Percentiles rank a stretch among this genome's conserved stretches.
phyloP scores from a whole-genome alignment of 2,329 filamentous ascomycete genomes.

The Pseudogymnoascus pannorum region DNA sequence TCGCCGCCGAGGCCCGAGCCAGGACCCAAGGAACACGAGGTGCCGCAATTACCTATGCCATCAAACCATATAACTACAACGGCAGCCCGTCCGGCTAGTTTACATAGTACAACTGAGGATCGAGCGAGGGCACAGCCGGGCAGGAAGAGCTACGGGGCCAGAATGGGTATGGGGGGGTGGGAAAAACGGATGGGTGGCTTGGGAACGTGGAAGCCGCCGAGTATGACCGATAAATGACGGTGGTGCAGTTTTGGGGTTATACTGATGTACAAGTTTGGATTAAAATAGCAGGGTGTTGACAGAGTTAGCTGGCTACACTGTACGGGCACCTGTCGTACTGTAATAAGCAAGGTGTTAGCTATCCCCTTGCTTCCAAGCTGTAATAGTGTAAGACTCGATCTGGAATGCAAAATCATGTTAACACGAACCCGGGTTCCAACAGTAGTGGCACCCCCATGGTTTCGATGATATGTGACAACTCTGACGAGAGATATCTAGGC shows the following conservation, averaged over 20 bases:
- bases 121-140: neutral
- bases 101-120: neutral
- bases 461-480: neutral
- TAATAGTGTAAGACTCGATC: neutral
- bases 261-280: neutral
- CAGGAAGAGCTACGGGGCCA: neutral
- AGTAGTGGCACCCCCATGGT: neutral
- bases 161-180: neutral
- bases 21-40: conserved; percentile 9
- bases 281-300: neutral
- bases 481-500: neutral
- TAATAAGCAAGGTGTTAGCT: neutral
- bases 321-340: neutral
- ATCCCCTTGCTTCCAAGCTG: neutral
- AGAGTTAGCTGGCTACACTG: neutral
- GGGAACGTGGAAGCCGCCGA: conserved; percentile 2
- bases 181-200: neutral
- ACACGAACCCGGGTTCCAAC: neutral
- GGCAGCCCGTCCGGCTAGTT: neutral
- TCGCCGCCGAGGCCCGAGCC: conserved; percentile 22
- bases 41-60: neutral
- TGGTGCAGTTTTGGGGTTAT: neutral
- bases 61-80: neutral
- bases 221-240: neutral
- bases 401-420: neutral